Conservation (phyloP, 2,329 filamentous ascomycete species). For the Calonectria crousiana region DNA sequence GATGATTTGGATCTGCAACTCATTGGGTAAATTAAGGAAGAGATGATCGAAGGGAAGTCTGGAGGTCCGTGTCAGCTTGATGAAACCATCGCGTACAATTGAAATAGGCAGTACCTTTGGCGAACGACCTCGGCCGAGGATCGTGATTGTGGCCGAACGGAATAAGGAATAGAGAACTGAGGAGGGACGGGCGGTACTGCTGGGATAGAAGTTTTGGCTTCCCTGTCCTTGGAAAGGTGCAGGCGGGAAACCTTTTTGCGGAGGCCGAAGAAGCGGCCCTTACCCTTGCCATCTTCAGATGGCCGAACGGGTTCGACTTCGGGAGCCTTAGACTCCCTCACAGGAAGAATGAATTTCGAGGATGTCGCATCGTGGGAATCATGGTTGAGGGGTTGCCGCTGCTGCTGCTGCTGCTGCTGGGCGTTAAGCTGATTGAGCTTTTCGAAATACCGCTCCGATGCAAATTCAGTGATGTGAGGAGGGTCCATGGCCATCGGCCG, state of each 20-base stretch:
- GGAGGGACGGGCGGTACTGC: conserved; percentile 14
- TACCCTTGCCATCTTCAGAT: conserved; percentile 55
- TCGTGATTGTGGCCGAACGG: conserved; percentile 24
- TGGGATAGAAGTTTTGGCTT: conserved; percentile 27
- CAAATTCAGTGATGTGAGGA: conserved; percentile 74
- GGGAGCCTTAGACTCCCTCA: conserved; percentile 54
- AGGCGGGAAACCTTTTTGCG: conserved; percentile 54
- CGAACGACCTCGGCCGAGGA: conserved; percentile 44
- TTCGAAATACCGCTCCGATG: conserved; percentile 72
- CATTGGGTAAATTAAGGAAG: conserved; percentile 70
- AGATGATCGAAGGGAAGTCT: conserved; percentile 66
- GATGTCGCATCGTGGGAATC: conserved; percentile 39
- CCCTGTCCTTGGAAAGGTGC: conserved; percentile 46
- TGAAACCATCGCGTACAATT: conserved; percentile 16
- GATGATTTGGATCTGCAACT: conserved; percentile 74
- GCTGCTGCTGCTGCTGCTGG: conserved; percentile 60
- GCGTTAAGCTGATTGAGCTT: conserved; percentile 69
- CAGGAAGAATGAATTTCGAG: conserved; percentile 63
- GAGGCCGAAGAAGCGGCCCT: conserved; percentile 56
- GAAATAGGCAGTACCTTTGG: conserved; percentile 48
- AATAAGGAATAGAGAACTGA: conserved; percentile 1
- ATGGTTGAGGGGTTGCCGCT: conserved; percentile 36
- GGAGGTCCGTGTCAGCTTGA: conserved; percentile 35
- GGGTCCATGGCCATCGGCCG: conserved; percentile 66
- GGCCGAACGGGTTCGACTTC: conserved; percentile 48